Percentiles rank a stretch among this genome's conserved stretches.
Evolutionary conservation across 1,284 basidiomycete species (phyloP).

Genomic region (Cryptococcus sp.): DNA sequence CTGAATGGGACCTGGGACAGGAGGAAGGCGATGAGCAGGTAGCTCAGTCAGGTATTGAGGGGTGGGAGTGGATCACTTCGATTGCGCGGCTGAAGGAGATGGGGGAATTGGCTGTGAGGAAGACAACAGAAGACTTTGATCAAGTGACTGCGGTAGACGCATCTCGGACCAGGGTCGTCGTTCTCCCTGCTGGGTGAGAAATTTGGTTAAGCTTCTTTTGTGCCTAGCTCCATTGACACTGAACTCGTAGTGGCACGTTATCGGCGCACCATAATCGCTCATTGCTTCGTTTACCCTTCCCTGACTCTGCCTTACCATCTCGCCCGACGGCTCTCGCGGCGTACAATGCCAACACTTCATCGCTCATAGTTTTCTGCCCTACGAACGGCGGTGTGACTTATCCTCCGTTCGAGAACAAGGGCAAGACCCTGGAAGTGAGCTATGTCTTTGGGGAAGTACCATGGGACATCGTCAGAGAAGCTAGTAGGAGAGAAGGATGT

Average conservation of each 20-base stretch:
- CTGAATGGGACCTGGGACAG: neutral
- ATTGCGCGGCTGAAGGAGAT: neutral
- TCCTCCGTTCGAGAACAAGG: slow-evolving; percentile 3
- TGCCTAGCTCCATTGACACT: neutral
- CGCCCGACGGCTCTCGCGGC: slow-evolving; percentile 2
- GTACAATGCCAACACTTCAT: neutral
- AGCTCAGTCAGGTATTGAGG: neutral
- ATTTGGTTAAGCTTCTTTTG: neutral
- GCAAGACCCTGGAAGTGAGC: slow-evolving; percentile 1
- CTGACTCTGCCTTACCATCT: neutral
- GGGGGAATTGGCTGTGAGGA: neutral
- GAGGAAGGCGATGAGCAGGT: neutral
- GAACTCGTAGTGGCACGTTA: neutral
- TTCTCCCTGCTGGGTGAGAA: neutral
- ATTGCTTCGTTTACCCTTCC: neutral
- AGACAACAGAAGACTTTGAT: neutral
- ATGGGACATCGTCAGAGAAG: neutral
- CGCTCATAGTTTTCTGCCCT: slow-evolving; percentile 3
- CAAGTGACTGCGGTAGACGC: neutral
- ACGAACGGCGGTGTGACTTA: slow-evolving; percentile 1
- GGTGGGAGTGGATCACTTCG: slow-evolving; percentile 5
- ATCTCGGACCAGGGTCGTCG: neutral
- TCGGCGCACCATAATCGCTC: slow-evolving; percentile 1
- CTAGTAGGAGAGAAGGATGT: neutral
- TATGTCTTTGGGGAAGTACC: slow-evolving; percentile 1